These are phyloP conservation scores for Ascochyta fabae DNA, from an alignment of 2,329 filamentous ascomycete species.

Conservation along the genomic window DNA sequence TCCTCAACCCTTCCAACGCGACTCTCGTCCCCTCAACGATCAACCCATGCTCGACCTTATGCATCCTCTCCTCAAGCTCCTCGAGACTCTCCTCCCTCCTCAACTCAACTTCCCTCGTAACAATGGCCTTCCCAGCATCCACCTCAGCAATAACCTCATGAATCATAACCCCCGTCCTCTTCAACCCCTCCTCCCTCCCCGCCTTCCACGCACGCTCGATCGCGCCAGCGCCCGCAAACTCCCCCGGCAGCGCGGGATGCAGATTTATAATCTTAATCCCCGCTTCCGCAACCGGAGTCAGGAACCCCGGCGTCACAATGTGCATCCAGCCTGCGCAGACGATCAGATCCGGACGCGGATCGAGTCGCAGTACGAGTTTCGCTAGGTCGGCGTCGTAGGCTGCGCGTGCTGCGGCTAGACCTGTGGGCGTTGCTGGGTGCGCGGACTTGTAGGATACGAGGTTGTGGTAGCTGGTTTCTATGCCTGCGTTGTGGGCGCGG, in stretches of 20 bases:
- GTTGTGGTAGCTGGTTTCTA: slow-evolving; percentile 83
- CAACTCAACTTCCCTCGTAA: slow-evolving; percentile 71
- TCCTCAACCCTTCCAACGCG: slow-evolving; percentile 48
- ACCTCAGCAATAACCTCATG: slow-evolving; percentile 81
- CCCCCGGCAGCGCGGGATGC: slow-evolving; percentile 75
- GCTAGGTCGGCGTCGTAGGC: slow-evolving; percentile 80
- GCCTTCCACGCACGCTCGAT: slow-evolving; percentile 80
- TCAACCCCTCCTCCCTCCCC: slow-evolving; percentile 70
- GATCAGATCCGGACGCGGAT: slow-evolving; percentile 69
- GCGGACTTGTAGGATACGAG: slow-evolving; percentile 77
- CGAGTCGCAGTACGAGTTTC: slow-evolving; percentile 66
- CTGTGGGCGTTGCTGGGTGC: slow-evolving; percentile 52
- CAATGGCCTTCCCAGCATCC: slow-evolving; percentile 77
- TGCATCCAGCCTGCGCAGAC: slow-evolving; percentile 88
- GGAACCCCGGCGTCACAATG: slow-evolving; percentile 73
- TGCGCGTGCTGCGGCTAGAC: slow-evolving; percentile 61
- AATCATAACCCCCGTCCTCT: slow-evolving; percentile 82
- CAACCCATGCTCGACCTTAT: slow-evolving; percentile 75
- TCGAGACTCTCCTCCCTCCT: slow-evolving; percentile 64
- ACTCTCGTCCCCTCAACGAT: slow-evolving; percentile 76
- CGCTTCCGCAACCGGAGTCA: slow-evolving; percentile 68
- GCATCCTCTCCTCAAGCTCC: slow-evolving; percentile 74
- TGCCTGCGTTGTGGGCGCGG: slow-evolving; percentile 64
- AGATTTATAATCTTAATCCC: slow-evolving; percentile 79
- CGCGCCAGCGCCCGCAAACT: slow-evolving; percentile 78